Conservation (phyloP, 768 basidiomycete species). For the Amanita pseudoporphyria region DNA sequence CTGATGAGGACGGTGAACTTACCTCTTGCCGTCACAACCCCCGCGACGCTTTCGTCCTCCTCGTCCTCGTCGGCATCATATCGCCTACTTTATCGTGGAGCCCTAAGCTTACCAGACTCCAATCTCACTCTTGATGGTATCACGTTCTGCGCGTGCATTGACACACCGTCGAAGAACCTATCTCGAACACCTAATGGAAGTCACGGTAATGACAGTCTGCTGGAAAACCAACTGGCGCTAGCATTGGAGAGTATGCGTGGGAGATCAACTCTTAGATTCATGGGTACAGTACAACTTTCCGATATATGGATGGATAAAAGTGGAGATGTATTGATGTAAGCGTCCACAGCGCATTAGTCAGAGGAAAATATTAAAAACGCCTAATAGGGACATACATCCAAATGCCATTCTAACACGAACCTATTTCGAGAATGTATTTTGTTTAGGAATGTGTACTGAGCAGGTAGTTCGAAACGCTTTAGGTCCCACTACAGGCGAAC, state of each 20-base stretch:
- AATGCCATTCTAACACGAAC: slow-evolving; percentile 47
- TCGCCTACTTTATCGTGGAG: slow-evolving; percentile 68
- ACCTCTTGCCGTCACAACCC: slow-evolving; percentile 4
- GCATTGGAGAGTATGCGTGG: slow-evolving; percentile 78
- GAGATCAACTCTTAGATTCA: slow-evolving; percentile 49
- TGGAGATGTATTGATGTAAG: slow-evolving; percentile 34
- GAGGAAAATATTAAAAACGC: not conserved
- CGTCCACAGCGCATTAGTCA: not conserved
- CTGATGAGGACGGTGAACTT: not conserved
- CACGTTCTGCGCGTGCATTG: slow-evolving; percentile 49
- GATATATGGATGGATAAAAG: slow-evolving; percentile 54
- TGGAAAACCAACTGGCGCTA: slow-evolving; percentile 61
- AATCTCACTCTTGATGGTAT: slow-evolving; percentile 64
- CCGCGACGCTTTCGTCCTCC: slow-evolving; percentile 10
- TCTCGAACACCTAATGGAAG: not conserved
- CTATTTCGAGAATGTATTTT: slow-evolving; percentile 67
- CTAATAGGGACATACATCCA: slow-evolving; percentile 59
- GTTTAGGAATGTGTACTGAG: slow-evolving; percentile 28
- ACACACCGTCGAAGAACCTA: slow-evolving; percentile 22
- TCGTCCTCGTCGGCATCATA: slow-evolving; percentile 16
- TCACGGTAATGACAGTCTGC: slow-evolving; percentile 19
- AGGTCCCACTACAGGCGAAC: not conserved
- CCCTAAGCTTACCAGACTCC: slow-evolving; percentile 66
- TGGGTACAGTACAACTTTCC: slow-evolving; percentile 40
- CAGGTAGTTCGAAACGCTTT: not conserved